A percentile compares a stretch with the other conserved stretches of the same genome.
Evolutionary conservation across 345 rosid genomes (phyloP).

Genomic region (Syzygium jambos): DNA sequence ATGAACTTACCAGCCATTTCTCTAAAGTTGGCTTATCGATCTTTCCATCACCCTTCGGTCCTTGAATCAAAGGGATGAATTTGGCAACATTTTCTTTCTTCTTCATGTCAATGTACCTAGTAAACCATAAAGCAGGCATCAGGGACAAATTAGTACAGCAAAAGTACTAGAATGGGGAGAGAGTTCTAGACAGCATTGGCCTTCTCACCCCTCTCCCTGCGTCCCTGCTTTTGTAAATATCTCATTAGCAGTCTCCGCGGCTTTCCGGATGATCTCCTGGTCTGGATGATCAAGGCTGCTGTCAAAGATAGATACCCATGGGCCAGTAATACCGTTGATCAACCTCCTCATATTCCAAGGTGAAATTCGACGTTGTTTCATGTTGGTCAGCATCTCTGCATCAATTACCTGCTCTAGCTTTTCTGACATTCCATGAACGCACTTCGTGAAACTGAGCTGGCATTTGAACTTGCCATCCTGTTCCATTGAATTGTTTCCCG

Average conservation of each 20-base stretch:
- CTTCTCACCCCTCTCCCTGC: conserved; percentile 36
- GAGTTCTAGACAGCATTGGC: background rate
- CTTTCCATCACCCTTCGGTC: conserved; percentile 37
- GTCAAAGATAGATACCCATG: conserved; percentile 13
- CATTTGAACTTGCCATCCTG: conserved; percentile 30
- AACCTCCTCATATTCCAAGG: conserved; percentile 71
- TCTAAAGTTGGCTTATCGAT: conserved; percentile 44
- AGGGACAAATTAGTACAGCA: background rate
- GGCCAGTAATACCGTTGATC: conserved; percentile 32
- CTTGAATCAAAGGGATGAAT: conserved; percentile 42
- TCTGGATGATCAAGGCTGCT: conserved; percentile 28
- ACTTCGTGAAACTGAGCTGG: conserved; percentile 33
- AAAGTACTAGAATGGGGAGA: too few species aligned
- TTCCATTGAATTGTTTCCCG: conserved; percentile 48
- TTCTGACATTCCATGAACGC: conserved; percentile 11
- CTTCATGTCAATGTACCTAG: conserved; percentile 52
- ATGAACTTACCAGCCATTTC: conserved; percentile 53
- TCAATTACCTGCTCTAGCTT: conserved; percentile 41
- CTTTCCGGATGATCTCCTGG: conserved; percentile 52
- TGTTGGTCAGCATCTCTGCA: conserved; percentile 47
- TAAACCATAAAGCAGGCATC: background rate
- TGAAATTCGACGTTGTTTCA: conserved; percentile 44
- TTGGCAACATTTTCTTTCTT: conserved; percentile 33
- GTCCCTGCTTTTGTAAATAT: conserved; percentile 50
- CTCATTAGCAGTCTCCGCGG: conserved; percentile 44